Conservation (phyloP, 2,329 filamentous ascomycete species). For the Scedosporium apiospermum region DNA sequence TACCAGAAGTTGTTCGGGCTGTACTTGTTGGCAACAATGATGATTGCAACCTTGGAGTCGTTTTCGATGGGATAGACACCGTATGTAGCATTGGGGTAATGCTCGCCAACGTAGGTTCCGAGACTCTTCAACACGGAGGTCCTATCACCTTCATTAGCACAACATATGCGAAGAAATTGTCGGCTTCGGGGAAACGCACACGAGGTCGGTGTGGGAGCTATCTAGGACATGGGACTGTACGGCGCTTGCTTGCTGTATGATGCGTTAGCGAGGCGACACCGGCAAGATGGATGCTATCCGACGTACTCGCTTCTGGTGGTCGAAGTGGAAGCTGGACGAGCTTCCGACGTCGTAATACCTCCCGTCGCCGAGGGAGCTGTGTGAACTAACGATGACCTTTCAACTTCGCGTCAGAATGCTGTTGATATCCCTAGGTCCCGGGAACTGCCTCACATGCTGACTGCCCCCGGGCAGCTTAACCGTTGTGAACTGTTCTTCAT, state of each 20-base stretch:
- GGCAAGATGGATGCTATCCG: not conserved
- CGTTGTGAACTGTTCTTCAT: conserved; percentile 85
- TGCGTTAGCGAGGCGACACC: not conserved
- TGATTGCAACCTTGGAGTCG: conserved; percentile 66
- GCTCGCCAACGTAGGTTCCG: conserved; percentile 68
- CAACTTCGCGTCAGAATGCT: not conserved
- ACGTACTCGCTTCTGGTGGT: conserved; percentile 68
- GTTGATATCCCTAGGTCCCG: not conserved
- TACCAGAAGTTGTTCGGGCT: conserved; percentile 97
- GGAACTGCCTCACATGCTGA: conserved; percentile 33
- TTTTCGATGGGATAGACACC: conserved; percentile 75
- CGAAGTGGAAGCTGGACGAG: conserved; percentile 79
- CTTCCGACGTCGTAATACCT: conserved; percentile 87
- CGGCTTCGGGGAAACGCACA: conserved; percentile 41
- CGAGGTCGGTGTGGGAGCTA: conserved; percentile 64
- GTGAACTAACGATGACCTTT: conserved; percentile 73
- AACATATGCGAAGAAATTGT: not conserved
- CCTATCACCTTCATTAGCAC: conserved; percentile 29
- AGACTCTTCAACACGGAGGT: conserved; percentile 78
- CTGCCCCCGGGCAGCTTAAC: conserved; percentile 83
- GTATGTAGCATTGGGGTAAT: conserved; percentile 74
- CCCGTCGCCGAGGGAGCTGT: conserved; percentile 71
- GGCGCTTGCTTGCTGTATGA: conserved; percentile 62
- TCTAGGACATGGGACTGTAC: conserved; percentile 74
- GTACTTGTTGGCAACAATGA: conserved; percentile 93